phyloP scores from a whole-genome alignment of 1,139 yeast species.

The Meyerozyma carpophila region DNA sequence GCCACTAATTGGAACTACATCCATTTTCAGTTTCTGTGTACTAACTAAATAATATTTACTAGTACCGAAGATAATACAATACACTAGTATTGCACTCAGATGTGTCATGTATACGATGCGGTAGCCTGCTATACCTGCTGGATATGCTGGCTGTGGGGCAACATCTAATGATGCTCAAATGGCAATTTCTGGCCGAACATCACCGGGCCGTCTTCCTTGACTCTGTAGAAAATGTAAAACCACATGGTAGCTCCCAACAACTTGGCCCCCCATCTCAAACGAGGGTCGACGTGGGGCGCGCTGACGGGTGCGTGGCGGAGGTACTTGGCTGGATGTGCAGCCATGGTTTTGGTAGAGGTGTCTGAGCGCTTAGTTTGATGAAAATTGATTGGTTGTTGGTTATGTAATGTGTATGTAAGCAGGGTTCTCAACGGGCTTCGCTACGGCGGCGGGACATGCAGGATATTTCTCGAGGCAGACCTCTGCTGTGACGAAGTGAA shows the following conservation, averaged over 20 bases:
- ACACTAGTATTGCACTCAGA: too few relatives aligned
- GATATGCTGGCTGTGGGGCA: not conserved
- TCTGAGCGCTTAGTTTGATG: not conserved
- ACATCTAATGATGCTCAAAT: conserved; percentile 29
- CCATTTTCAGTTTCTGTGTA: too few relatives aligned
- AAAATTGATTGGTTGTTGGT: not conserved
- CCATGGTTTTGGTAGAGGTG: conserved; percentile 17
- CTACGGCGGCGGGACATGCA: not conserved
- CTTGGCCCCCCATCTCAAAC: conserved; percentile 56
- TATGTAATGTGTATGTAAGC: not conserved
- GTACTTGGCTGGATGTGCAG: conserved; percentile 41
- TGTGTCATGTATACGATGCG: too few relatives aligned
- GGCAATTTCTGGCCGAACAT: conserved; percentile 44
- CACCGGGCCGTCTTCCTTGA: conserved; percentile 65
- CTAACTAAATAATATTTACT: too few relatives aligned
- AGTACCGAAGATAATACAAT: too few relatives aligned
- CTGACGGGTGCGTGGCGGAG: conserved; percentile 52
- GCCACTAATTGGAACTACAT: too few relatives aligned
- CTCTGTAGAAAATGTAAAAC: conserved; percentile 79
- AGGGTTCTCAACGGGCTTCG: not conserved
- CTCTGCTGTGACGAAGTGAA: not conserved
- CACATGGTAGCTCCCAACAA: conserved; percentile 79
- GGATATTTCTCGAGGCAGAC: not conserved
- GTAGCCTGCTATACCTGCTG: too few relatives aligned
- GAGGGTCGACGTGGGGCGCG: conserved; percentile 48